phyloP scores from a whole-genome alignment of 1,284 basidiomycete genomes.

The Leccinum pallidistipes region DNA sequence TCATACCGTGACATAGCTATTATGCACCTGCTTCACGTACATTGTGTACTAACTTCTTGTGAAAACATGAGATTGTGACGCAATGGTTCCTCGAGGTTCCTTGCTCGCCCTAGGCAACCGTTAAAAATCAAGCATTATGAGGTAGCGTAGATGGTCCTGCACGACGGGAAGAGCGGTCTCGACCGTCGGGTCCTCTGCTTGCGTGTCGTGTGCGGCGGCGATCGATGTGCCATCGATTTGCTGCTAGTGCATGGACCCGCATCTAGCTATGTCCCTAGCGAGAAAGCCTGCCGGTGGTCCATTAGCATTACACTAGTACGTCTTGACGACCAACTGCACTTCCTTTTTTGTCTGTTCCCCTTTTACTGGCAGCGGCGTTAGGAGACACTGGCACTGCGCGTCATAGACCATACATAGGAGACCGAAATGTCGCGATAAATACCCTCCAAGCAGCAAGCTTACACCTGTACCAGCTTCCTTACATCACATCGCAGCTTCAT shows the following conservation, averaged over 20 bases:
- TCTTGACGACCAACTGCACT: no score
- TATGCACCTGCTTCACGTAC: background rate
- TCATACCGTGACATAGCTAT: background rate
- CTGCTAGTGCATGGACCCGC: constrained; percentile 48
- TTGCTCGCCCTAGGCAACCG: constrained; percentile 58
- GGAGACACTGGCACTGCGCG: no score
- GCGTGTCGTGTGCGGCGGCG: constrained; percentile 9
- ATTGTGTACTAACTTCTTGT: background rate
- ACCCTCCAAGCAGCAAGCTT: background rate
- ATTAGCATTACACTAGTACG: constrained; percentile 34
- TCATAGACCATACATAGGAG: no score
- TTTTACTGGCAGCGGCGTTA: background rate
- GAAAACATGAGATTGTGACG: no score
- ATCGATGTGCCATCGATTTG: constrained; percentile 53
- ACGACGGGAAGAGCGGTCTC: constrained; percentile 43
- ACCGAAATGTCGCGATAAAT: background rate
- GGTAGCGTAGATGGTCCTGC: constrained; percentile 59
- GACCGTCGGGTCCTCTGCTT: constrained; percentile 44
- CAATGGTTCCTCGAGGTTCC: constrained; percentile 36
- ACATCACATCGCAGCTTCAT: background rate
- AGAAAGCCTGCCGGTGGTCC: constrained; percentile 52
- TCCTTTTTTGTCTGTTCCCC: background rate
- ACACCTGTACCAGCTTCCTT: background rate
- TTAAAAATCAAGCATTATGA: constrained; percentile 74
- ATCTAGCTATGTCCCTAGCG: constrained; percentile 50